Evolutionary conservation across 2,329 filamentous ascomycete genomes (phyloP).

Genomic region (Colletotrichum sp.): DNA sequence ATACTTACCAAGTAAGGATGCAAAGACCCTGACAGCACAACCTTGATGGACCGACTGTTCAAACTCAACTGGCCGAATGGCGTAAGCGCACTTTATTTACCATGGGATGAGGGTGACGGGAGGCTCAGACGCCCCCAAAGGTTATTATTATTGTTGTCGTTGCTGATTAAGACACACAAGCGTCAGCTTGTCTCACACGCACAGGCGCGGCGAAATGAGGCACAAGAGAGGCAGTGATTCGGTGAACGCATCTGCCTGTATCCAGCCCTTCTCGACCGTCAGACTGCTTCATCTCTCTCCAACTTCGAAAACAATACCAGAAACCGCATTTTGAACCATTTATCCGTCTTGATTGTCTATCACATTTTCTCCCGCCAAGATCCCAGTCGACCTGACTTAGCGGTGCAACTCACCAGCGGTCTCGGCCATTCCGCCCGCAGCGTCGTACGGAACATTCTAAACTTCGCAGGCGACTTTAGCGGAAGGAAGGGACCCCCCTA

Average conservation of each 20-base stretch:
- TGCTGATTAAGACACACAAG: neutral
- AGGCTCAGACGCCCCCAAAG: neutral
- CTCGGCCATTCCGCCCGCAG: constrained; percentile 8
- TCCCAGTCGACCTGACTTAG: constrained; percentile 5
- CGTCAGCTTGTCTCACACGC: neutral
- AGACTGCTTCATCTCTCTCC: neutral
- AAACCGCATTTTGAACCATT: neutral
- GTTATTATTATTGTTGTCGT: neutral
- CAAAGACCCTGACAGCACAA: neutral
- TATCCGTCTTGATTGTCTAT: neutral
- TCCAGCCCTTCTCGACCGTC: neutral
- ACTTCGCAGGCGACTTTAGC: constrained; percentile 11
- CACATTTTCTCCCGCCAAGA: neutral
- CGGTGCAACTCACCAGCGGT: constrained; percentile 16
- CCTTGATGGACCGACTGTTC: neutral
- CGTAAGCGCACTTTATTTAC: neutral
- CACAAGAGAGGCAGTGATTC: neutral
- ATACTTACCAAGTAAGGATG: neutral
- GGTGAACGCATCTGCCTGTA: neutral
- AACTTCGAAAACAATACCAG: neutral
- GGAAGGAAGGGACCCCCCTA: neutral
- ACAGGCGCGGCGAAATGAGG: neutral
- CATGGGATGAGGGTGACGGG: neutral
- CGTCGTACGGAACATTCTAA: neutral
- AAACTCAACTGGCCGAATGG: neutral